Conservation (phyloP, 352 stramenopile genomes). For the Pythium scleroteichum region DNA sequence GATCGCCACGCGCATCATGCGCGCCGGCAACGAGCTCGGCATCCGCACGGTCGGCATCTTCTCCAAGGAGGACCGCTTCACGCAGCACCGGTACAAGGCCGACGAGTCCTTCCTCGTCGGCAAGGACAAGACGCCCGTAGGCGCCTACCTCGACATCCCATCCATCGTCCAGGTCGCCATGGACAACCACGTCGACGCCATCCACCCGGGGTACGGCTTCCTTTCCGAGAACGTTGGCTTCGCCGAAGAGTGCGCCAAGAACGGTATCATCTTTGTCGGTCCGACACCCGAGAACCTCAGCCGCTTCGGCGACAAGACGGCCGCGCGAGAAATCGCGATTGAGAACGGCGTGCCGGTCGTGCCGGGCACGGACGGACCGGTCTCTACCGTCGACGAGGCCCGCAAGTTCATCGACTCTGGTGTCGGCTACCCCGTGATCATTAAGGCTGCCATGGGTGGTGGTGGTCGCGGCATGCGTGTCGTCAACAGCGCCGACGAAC, state of each 20-base stretch:
- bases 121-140: slow-evolving; percentile 90
- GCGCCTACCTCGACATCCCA: slow-evolving; percentile 95
- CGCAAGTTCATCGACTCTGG: slow-evolving; percentile 89
- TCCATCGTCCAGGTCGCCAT: slow-evolving; percentile 93
- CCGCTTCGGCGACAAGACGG: slow-evolving; percentile 90
- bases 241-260: slow-evolving; percentile 88
- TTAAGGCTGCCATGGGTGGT: slow-evolving; percentile 98
- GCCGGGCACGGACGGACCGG: slow-evolving; percentile 88
- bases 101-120: slow-evolving; percentile 96
- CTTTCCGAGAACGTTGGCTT: slow-evolving; percentile 96
- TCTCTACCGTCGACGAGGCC: slow-evolving; percentile 88
- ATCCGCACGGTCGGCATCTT: slow-evolving; percentile 91
- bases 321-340: slow-evolving; percentile 87
- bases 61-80: slow-evolving; percentile 94
- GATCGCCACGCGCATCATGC: slow-evolving; percentile 97
- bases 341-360: slow-evolving; percentile 88
- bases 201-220: slow-evolving; percentile 98
- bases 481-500: slow-evolving; percentile 77
- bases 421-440: slow-evolving; percentile 95
- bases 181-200: slow-evolving; percentile 92
- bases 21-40: slow-evolving; percentile 92
- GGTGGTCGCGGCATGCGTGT: slow-evolving; percentile 97
- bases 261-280: slow-evolving; percentile 95
- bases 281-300: slow-evolving; percentile 93
- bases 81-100: slow-evolving; percentile 97